Percentiles rank a stretch among this genome's conserved stretches.
phyloP scores from a whole-genome alignment of 2,329 filamentous ascomycete species.

The Aureobasidium sp. region DNA sequence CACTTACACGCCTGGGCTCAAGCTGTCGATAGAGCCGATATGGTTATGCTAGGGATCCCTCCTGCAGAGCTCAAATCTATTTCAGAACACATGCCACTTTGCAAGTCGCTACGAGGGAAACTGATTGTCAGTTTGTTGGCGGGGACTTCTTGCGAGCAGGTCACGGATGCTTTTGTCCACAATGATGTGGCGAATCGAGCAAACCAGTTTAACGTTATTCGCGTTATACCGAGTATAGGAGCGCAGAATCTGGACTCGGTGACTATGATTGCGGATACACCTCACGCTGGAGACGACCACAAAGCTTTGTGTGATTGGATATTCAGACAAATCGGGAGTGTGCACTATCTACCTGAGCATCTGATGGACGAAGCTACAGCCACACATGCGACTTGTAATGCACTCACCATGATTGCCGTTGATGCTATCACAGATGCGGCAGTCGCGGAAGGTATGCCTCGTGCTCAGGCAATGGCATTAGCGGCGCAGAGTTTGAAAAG shows the following conservation, averaged over 20 bases:
- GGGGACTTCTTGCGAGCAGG: conserved; percentile 14
- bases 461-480: conserved; percentile 15
- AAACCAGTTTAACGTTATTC: conserved; percentile 13
- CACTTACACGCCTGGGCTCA: background rate
- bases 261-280: conserved; percentile 17
- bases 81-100: conserved; percentile 9
- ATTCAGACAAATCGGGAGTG: conserved; percentile 15
- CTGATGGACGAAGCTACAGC: conserved; percentile 21
- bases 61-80: conserved; percentile 15
- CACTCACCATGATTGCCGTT: conserved; percentile 18
- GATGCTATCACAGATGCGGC: conserved; percentile 20
- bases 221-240: conserved; percentile 19
- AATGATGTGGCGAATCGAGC: background rate
- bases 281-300: background rate
- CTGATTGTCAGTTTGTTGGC: conserved; percentile 18
- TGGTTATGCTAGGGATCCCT: conserved; percentile 17
- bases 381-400: conserved; percentile 19
- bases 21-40: conserved; percentile 13
- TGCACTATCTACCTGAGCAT: conserved; percentile 16
- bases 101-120: conserved; percentile 15
- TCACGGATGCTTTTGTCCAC: conserved; percentile 7
- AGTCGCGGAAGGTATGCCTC: conserved; percentile 19
- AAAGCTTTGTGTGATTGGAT: conserved; percentile 4
- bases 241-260: conserved; percentile 16
- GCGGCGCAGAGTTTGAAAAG: conserved; percentile 17